phyloP scores from a whole-genome alignment of 768 basidiomycete genomes.

The Boletellus ananas region DNA sequence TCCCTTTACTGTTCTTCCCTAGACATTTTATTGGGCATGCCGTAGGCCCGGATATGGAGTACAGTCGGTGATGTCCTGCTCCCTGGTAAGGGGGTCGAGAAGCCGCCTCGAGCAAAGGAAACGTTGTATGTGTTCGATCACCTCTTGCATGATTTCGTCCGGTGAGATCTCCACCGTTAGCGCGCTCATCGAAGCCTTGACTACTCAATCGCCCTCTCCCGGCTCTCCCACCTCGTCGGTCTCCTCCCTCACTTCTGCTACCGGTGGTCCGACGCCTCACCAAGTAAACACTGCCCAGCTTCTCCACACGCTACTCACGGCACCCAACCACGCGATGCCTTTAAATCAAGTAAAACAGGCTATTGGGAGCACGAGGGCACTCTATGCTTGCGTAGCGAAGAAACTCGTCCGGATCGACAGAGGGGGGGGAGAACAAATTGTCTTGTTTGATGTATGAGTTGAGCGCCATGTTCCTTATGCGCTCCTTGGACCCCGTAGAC shows the following conservation, averaged over 20 bases:
- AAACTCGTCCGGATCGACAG: conserved; percentile 73
- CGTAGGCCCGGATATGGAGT: conserved; percentile 65
- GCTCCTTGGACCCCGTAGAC: neutral
- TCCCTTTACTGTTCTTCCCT: neutral
- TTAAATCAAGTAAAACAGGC: conserved; percentile 60
- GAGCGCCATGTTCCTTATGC: neutral
- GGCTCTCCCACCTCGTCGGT: conserved; percentile 57
- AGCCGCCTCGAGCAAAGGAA: conserved; percentile 52
- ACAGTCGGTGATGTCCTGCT: conserved; percentile 62
- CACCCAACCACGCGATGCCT: conserved; percentile 54
- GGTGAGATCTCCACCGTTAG: conserved; percentile 31
- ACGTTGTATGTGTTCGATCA: conserved; percentile 47
- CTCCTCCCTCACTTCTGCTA: conserved; percentile 41
- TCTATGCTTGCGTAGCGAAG: conserved; percentile 82
- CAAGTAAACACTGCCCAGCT: conserved; percentile 71
- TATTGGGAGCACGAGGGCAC: conserved; percentile 55
- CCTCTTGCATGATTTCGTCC: neutral
- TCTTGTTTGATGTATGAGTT: conserved; percentile 56
- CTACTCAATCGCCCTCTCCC: conserved; percentile 47
- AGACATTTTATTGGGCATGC: neutral
- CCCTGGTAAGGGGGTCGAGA: conserved; percentile 44
- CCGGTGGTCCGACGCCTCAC: conserved; percentile 52
- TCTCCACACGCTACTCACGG: conserved; percentile 53
- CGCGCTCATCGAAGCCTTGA: conserved; percentile 53
- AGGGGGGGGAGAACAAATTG: conserved; percentile 68